Percentiles rank a stretch among this genome's conserved stretches.
These are phyloP conservation scores for Musa balbisiana DNA, from an alignment of 202 grass and related monocot genomes.

Conservation along the genomic window DNA sequence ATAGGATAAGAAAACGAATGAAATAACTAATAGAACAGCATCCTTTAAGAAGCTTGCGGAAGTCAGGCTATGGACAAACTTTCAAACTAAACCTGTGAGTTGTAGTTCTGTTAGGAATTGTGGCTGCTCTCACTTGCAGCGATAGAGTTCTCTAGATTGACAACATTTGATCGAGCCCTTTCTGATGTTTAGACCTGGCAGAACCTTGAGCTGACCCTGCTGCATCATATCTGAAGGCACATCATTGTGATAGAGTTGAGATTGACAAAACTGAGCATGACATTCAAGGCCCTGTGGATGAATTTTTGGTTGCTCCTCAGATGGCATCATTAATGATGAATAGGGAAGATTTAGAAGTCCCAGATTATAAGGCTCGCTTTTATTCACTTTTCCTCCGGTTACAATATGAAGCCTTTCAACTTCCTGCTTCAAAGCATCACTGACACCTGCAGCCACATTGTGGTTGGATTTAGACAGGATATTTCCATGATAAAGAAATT, in stretches of 20 bases:
- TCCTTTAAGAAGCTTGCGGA: background rate
- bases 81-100: background rate
- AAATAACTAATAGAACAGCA: background rate
- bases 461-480: background rate
- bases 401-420: constrained; percentile 14
- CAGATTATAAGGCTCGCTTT: background rate
- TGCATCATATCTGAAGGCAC: background rate
- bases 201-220: background rate
- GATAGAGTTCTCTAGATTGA: constrained; percentile 2
- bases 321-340: background rate
- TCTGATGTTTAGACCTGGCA: constrained; percentile 2
- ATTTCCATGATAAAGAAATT: background rate
- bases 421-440: constrained; percentile 10
- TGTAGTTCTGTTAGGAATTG: constrained; percentile 1
- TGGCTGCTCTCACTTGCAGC: constrained; percentile 1
- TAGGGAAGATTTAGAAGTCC: background rate
- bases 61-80: background rate
- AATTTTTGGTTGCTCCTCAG: background rate
- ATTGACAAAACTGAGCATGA: background rate
- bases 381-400: background rate
- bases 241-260: background rate
- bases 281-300: constrained; percentile 3
- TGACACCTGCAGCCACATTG: background rate
- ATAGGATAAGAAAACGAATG: background rate
- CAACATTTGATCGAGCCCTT: background rate